Conservation (phyloP, 306 rosid genomes). For the Hylodesmum podocarpum region DNA sequence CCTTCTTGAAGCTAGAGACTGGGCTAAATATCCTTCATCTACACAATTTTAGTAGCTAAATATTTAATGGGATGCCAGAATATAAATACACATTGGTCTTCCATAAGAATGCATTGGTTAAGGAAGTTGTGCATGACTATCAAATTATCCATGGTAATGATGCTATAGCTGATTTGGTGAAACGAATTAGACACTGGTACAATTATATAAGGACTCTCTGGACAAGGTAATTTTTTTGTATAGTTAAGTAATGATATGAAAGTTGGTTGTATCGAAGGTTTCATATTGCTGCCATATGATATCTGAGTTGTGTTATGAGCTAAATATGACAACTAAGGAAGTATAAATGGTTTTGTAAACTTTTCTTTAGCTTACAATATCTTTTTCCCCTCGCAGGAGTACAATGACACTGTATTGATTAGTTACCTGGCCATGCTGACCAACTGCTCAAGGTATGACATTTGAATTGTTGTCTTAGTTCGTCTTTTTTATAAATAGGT, state of each 20-base stretch:
- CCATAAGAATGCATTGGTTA: not conserved
- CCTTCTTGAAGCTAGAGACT: not conserved
- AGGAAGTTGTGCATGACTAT: not conserved
- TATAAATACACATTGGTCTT: not conserved
- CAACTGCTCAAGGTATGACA: constrained; percentile 88
- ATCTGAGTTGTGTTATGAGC: not conserved
- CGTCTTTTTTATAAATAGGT: not conserved
- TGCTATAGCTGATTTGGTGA: not conserved
- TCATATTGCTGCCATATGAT: not conserved
- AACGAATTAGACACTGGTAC: not conserved
- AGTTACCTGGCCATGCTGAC: constrained; percentile 93
- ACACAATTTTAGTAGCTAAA: not conserved
- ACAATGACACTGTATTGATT: constrained; percentile 84
- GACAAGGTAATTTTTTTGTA: not conserved
- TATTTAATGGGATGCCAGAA: not conserved
- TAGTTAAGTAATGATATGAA: not conserved
- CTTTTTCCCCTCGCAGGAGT: constrained; percentile 57
- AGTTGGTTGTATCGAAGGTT: not conserved
- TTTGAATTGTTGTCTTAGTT: constrained; percentile 4
- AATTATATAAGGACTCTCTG: not conserved
- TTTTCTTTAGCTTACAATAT: constrained; percentile 4
- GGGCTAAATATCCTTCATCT: not conserved
- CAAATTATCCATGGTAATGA: constrained; percentile 13
- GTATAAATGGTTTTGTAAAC: not conserved
- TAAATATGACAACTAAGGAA: not conserved